These are phyloP conservation scores for Pseudopediastrum boryanum DNA, from an alignment of 139 green algal species.

Conservation along the genomic window DNA sequence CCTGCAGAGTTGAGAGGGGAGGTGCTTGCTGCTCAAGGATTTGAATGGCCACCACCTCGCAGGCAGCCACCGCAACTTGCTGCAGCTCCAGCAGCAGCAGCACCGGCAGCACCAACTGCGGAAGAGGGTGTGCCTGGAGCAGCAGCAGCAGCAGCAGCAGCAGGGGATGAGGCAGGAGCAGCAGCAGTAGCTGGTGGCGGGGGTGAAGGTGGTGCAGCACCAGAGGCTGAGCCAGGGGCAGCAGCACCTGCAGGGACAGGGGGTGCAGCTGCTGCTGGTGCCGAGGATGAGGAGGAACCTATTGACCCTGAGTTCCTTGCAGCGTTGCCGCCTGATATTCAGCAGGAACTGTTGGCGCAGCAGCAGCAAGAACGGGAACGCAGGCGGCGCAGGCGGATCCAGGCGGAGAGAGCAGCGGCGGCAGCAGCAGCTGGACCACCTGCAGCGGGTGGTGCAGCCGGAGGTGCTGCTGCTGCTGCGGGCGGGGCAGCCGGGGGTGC, in stretches of 20 bases:
- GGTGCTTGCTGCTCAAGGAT: conserved; percentile 67
- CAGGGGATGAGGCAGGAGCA: not conserved
- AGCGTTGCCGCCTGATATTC: conserved; percentile 91
- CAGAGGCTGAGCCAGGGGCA: not conserved
- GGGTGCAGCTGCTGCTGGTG: conserved; percentile 6
- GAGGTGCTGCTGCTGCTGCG: not conserved
- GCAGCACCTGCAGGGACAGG: not conserved
- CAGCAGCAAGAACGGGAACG: conserved; percentile 54
- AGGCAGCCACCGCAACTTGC: not conserved
- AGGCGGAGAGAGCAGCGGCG: conserved; percentile 13
- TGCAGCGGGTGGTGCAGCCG: no score
- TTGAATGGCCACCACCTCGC: conserved; percentile 25
- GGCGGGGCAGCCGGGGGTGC: not conserved
- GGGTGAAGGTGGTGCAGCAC: not conserved
- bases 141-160: not conserved
- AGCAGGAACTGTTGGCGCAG: conserved; percentile 87
- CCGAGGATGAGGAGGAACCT: conserved; percentile 45
- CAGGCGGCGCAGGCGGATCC: conserved; percentile 14
- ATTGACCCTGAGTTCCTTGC: conserved; percentile 96
- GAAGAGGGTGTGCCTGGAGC: not conserved
- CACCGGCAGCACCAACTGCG: not conserved
- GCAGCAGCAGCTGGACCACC: conserved; percentile 23
- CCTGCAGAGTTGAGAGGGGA: conserved; percentile 71
- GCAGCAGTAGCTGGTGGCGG: not conserved
- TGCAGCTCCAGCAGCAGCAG: conserved; percentile 22